Percentiles rank a stretch among this genome's conserved stretches.
These are phyloP conservation scores for Pecoramyces ruminantium DNA, from an alignment of 192 early-diverging fungal species.

Conservation along the genomic window DNA sequence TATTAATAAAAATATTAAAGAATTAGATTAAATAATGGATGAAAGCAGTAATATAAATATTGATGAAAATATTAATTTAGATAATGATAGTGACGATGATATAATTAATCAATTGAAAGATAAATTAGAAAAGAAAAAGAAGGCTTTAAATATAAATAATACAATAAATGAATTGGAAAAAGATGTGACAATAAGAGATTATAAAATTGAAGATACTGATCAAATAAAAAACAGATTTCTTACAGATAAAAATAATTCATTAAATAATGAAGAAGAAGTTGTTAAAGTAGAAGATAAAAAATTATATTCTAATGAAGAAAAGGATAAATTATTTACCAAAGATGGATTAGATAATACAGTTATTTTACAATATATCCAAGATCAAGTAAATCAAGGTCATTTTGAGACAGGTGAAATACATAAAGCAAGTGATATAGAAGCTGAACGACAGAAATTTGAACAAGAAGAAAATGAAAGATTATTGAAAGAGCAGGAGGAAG, in stretches of 20 bases:
- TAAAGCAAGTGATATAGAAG: not conserved
- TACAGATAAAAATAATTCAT: not conserved
- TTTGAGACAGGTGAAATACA: not conserved
- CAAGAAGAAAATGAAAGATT: not conserved
- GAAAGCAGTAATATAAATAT: not conserved
- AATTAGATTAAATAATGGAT: too few relatives aligned
- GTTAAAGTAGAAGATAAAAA: not conserved
- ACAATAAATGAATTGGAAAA: not conserved
- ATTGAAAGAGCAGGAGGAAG: not conserved
- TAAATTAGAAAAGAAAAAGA: not conserved
- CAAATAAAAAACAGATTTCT: not conserved
- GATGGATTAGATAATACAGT: not conserved
- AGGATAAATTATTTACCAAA: not conserved
- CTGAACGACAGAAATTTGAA: not conserved
- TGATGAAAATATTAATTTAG: not conserved
- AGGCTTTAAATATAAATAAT: not conserved
- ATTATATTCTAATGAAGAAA: not conserved
- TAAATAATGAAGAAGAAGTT: not conserved
- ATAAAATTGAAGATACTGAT: not conserved
- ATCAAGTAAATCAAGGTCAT: not conserved
- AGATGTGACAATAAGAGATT: not conserved
- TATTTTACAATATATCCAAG: not conserved
- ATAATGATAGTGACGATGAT: not conserved
- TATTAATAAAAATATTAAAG: too few relatives aligned
- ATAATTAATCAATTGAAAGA: not conserved